Evolutionary conservation across 2,329 filamentous ascomycete genomes (phyloP).

Genomic region (Escovopsis sp.): DNA sequence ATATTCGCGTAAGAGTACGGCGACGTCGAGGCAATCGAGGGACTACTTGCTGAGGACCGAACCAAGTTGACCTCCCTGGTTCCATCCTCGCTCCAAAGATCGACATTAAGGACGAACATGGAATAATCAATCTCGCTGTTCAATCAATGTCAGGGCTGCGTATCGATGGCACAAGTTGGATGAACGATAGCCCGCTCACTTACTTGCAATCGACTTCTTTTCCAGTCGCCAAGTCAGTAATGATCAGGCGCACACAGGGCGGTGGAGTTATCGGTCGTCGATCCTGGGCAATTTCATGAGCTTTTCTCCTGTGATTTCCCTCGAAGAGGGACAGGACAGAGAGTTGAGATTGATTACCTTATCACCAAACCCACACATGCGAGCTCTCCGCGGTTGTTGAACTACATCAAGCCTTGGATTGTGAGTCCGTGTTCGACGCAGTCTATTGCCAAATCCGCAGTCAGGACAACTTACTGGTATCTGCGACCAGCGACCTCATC

Average conservation of each 20-base stretch:
- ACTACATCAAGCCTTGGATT: slow-evolving; percentile 53
- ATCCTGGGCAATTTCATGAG: slow-evolving; percentile 40
- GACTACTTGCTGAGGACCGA: slow-evolving; percentile 48
- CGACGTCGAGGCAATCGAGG: slow-evolving; percentile 69
- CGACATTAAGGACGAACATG: slow-evolving; percentile 46
- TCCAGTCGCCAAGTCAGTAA: slow-evolving; percentile 58
- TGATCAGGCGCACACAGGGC: slow-evolving; percentile 73
- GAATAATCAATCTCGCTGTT: slow-evolving; percentile 23
- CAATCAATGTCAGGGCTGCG: neutral
- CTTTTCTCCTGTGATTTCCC: neutral
- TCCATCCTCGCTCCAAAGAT: slow-evolving; percentile 53
- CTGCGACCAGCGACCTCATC: slow-evolving; percentile 20
- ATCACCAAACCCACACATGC: slow-evolving; percentile 98
- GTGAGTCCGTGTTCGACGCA: slow-evolving; percentile 8
- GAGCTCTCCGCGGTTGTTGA: slow-evolving; percentile 82
- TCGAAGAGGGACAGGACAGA: neutral
- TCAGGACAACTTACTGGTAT: slow-evolving; percentile 17
- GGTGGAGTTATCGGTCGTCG: slow-evolving; percentile 91
- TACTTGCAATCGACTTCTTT: slow-evolving; percentile 77
- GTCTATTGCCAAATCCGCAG: neutral
- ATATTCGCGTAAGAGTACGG: slow-evolving; percentile 54
- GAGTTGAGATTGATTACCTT: slow-evolving; percentile 46
- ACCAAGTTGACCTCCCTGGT: slow-evolving; percentile 51
- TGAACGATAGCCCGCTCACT: slow-evolving; percentile 16
- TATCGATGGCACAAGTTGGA: neutral